Evolutionary conservation across 352 stramenopile species (phyloP).

Genomic region (Pythium oligandrum): DNA sequence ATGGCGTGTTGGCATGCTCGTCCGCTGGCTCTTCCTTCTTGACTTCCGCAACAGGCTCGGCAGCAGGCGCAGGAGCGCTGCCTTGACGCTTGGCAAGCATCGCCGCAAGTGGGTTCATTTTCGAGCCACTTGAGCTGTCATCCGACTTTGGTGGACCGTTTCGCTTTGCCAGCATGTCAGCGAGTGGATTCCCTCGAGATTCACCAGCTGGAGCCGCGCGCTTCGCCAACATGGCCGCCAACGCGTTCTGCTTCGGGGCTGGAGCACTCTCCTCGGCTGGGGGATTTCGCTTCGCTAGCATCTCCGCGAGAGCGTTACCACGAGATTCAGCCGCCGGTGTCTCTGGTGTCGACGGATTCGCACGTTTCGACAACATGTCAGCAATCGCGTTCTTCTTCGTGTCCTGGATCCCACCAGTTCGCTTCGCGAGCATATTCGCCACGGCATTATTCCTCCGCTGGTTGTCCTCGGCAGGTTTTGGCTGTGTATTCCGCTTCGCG

Average conservation of each 20-base stretch:
- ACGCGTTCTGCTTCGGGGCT: slow-evolving; percentile 3
- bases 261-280: slow-evolving; percentile 1
- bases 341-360: neutral
- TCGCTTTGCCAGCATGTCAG: slow-evolving; percentile 18
- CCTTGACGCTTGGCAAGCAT: slow-evolving; percentile 21
- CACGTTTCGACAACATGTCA: slow-evolving; percentile 10
- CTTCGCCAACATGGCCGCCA: slow-evolving; percentile 5
- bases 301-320: slow-evolving; percentile 21
- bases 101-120: slow-evolving; percentile 15
- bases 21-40: slow-evolving; percentile 4
- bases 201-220: slow-evolving; percentile 1
- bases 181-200: slow-evolving; percentile 2
- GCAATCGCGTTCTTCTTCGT: slow-evolving; percentile 4
- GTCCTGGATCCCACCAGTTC: slow-evolving; percentile 10
- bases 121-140: slow-evolving; percentile 1
- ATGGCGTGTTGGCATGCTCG: slow-evolving; percentile 24
- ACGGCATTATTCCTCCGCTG: slow-evolving; percentile 14
- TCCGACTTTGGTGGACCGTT: neutral
- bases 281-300: slow-evolving; percentile 23
- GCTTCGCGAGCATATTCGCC: slow-evolving; percentile 20
- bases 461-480: too few relatives aligned
- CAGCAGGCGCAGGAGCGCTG: slow-evolving; percentile 3
- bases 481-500: too few relatives aligned
- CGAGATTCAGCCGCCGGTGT: slow-evolving; percentile 7
- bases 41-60: slow-evolving; percentile 5